A percentile compares a stretch with the other conserved stretches of the same genome.
Evolutionary conservation across 768 basidiomycete species (phyloP).

Genomic region (Crassisporium funariophilum): DNA sequence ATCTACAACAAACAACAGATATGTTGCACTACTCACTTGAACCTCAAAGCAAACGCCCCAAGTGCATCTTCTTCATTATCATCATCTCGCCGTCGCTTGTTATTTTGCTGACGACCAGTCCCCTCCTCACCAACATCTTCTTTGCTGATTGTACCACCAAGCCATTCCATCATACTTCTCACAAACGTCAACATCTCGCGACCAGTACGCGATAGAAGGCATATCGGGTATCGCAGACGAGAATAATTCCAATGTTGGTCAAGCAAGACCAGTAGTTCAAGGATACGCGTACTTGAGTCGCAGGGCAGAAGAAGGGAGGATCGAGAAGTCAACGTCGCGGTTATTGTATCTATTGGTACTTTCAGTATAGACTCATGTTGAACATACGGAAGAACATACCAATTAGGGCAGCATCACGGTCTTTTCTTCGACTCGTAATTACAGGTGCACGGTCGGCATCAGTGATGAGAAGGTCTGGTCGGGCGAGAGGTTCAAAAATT

Average conservation of each 20-base stretch:
- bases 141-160: constrained; percentile 92
- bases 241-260: constrained; percentile 98
- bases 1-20: background rate
- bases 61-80: constrained; percentile 81
- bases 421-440: constrained; percentile 85
- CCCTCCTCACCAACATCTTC: constrained; percentile 88
- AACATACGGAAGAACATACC: constrained; percentile 44
- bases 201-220: constrained; percentile 88
- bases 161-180: constrained; percentile 98
- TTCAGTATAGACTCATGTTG: constrained; percentile 5
- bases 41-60: constrained; percentile 85
- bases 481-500: constrained; percentile 81
- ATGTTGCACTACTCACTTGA: constrained; percentile 61
- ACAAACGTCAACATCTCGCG: constrained; percentile 94
- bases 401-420: constrained; percentile 86
- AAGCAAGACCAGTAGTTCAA: constrained; percentile 93
- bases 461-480: constrained; percentile 93
- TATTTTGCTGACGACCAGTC: constrained; percentile 50
- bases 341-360: constrained; percentile 72
- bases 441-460: constrained; percentile 85
- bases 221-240: constrained; percentile 82
- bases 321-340: constrained; percentile 76
- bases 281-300: constrained; percentile 91
- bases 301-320: constrained; percentile 89
- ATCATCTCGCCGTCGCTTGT: constrained; percentile 61